These are phyloP conservation scores for Phytophthora melonis DNA, from an alignment of 352 stramenopile species.

Conservation along the genomic window DNA sequence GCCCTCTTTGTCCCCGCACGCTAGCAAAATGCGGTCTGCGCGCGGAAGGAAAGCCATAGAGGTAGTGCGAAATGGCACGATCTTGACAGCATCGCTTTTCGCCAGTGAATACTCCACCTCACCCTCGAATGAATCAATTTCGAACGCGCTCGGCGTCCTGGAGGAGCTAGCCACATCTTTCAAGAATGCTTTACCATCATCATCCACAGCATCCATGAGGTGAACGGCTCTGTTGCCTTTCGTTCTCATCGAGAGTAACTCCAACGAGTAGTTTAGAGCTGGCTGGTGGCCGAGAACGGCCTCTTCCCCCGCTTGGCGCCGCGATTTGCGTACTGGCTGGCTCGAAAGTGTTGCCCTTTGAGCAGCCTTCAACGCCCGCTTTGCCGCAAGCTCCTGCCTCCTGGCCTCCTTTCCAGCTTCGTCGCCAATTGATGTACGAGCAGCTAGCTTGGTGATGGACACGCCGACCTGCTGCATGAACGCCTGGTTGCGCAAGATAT, in stretches of 20 bases:
- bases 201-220: conserved; percentile 21
- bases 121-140: conserved; percentile 9
- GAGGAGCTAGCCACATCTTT: conserved; percentile 15
- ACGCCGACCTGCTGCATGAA: conserved; percentile 76
- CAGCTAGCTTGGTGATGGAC: conserved; percentile 62
- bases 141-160: conserved; percentile 28
- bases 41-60: conserved; percentile 76
- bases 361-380: conserved; percentile 9
- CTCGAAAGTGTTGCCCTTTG: not conserved
- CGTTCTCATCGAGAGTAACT: conserved; percentile 4
- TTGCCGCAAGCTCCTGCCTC: conserved; percentile 16
- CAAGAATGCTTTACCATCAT: conserved; percentile 41
- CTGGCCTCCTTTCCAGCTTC: conserved; percentile 10
- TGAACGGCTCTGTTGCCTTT: not conserved
- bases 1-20: conserved; percentile 70
- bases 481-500: conserved; percentile 78
- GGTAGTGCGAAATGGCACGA: conserved; percentile 58
- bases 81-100: conserved; percentile 62
- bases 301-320: conserved; percentile 38
- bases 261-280: conserved; percentile 8
- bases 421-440: conserved; percentile 43
- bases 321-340: conserved; percentile 57
- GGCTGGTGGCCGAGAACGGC: not conserved
- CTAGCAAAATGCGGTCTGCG: conserved; percentile 60
- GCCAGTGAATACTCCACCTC: conserved; percentile 54